Percentiles rank a stretch among this genome's conserved stretches.
phyloP scores from a whole-genome alignment of 2,329 filamentous ascomycete species.

The Monilinia laxa region DNA sequence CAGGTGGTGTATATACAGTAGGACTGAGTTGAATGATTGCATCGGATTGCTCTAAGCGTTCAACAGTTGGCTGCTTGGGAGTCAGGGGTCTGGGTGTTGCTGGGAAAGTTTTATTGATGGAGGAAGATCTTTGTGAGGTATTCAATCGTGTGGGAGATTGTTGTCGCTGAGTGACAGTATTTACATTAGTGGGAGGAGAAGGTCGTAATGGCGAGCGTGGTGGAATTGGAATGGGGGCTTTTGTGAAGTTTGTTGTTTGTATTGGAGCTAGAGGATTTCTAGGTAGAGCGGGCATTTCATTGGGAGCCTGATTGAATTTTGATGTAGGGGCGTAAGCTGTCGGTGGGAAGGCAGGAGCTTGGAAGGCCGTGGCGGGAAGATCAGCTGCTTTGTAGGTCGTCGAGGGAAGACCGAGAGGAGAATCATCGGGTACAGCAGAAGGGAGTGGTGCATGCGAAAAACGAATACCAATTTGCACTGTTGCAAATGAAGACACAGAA shows the following conservation, averaged over 20 bases:
- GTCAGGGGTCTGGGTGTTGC: constrained; percentile 27
- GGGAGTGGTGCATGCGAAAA: constrained; percentile 53
- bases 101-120: constrained; percentile 30
- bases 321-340: constrained; percentile 9
- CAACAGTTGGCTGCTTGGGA: constrained; percentile 29
- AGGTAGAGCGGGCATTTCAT: constrained; percentile 7
- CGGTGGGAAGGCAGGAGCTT: neutral
- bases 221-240: constrained; percentile 18
- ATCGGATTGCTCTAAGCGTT: constrained; percentile 38
- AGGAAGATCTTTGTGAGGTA: neutral
- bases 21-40: constrained; percentile 46
- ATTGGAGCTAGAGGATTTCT: constrained; percentile 17
- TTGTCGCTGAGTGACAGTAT: constrained; percentile 16
- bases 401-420: constrained; percentile 37
- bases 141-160: constrained; percentile 18
- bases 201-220: constrained; percentile 20
- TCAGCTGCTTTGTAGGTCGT: constrained; percentile 41
- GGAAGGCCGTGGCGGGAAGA: neutral
- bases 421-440: constrained; percentile 22
- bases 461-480: constrained; percentile 69
- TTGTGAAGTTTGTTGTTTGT: constrained; percentile 17
- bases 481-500: constrained; percentile 64
- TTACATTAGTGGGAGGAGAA: constrained; percentile 21
- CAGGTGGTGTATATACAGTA: constrained; percentile 48
- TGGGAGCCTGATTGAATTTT: neutral